These are phyloP conservation scores for Inga leiocalycina DNA, from an alignment of 306 rosid genomes.

Conservation along the genomic window DNA sequence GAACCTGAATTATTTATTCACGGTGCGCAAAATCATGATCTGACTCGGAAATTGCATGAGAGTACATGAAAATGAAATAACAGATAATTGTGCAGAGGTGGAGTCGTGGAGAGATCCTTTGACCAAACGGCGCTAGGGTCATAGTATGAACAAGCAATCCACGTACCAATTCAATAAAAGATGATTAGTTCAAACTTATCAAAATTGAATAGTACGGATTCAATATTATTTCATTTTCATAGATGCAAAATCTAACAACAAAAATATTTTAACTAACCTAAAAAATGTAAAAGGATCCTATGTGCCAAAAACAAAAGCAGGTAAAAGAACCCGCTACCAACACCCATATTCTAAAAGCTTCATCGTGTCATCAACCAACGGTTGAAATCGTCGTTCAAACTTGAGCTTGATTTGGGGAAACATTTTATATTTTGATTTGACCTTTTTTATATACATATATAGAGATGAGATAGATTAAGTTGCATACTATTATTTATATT, in stretches of 20 bases:
- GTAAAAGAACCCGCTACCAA: not conserved
- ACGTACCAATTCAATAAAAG: not conserved
- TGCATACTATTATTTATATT: not conserved
- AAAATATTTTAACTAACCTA: not conserved
- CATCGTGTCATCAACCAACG: not conserved
- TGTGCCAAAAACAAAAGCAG: not conserved
- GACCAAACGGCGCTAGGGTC: not conserved
- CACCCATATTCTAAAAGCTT: not conserved
- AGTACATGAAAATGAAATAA: not conserved
- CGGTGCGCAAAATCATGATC: not conserved
- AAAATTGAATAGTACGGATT: too few relatives aligned
- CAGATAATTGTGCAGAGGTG: not conserved
- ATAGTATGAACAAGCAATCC: not conserved
- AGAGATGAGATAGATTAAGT: not conserved
- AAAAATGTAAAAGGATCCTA: not conserved
- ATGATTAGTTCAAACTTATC: not conserved
- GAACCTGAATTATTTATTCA: too few relatives aligned
- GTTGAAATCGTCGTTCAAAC: not conserved
- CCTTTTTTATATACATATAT: too few relatives aligned
- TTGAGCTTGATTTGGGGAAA: not conserved
- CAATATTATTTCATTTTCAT: too few relatives aligned
- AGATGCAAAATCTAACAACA: too few relatives aligned
- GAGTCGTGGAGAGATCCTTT: not conserved
- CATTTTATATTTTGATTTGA: not conserved
- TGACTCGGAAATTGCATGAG: not conserved